These are phyloP conservation scores for Penicillium fimorum DNA, from an alignment of 495 filamentous ascomycete species.

Conservation along the genomic window DNA sequence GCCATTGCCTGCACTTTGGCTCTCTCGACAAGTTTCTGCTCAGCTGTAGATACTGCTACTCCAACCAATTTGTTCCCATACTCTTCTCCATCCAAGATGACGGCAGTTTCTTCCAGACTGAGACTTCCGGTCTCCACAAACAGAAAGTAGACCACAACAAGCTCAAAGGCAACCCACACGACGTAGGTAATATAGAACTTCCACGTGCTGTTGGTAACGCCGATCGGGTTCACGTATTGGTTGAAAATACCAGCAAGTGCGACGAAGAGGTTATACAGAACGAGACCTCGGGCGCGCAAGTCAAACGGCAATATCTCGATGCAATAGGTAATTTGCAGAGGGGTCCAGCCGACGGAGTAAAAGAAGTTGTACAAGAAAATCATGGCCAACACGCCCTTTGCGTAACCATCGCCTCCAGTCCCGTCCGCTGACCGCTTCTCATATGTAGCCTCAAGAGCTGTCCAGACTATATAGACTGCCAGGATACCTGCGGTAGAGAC, in stretches of 20 bases:
- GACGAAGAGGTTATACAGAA: not conserved
- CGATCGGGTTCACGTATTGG: slow-evolving; percentile 54
- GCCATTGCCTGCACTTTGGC: not conserved
- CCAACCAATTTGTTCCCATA: slow-evolving; percentile 6
- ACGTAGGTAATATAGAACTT: slow-evolving; percentile 61
- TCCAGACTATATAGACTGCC: slow-evolving; percentile 54
- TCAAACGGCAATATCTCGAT: slow-evolving; percentile 64
- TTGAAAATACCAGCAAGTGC: slow-evolving; percentile 1
- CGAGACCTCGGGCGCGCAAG: slow-evolving; percentile 23
- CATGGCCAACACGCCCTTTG: slow-evolving; percentile 23
- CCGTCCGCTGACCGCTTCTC: slow-evolving; percentile 6
- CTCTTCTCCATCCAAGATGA: slow-evolving; percentile 52
- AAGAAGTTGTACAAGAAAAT: slow-evolving; percentile 3
- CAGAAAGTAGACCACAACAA: slow-evolving; percentile 58
- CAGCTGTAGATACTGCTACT: not conserved
- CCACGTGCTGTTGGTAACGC: slow-evolving; percentile 54
- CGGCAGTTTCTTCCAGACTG: slow-evolving; percentile 64
- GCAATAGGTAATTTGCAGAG: slow-evolving; percentile 36
- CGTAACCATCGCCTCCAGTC: slow-evolving; percentile 8
- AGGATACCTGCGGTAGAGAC: slow-evolving; percentile 59
- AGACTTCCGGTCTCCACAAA: slow-evolving; percentile 63
- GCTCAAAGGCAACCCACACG: slow-evolving; percentile 54
- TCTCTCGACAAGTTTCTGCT: slow-evolving; percentile 3
- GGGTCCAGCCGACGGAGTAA: not conserved
- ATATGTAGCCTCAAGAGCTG: slow-evolving; percentile 38